Evolutionary conservation across 495 filamentous ascomycete species (phyloP).

Genomic region (Talaromyces liani): DNA sequence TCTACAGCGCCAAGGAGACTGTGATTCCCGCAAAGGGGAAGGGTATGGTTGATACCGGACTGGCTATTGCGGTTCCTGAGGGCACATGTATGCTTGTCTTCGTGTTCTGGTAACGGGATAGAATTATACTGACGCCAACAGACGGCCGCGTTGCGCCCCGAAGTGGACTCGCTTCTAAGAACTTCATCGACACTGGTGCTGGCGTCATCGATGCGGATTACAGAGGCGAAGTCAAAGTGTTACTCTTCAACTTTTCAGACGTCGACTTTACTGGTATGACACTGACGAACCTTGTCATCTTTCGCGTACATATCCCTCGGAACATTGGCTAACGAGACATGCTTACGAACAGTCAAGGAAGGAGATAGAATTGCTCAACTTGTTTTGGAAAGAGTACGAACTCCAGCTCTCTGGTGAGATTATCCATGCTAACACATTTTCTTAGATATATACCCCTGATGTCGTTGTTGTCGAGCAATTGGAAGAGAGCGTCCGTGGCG

Average conservation of each 20-base stretch:
- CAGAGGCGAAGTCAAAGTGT: slow-evolving; percentile 83
- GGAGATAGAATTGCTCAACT: slow-evolving; percentile 92
- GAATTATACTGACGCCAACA: slow-evolving; percentile 19
- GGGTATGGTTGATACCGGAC: slow-evolving; percentile 80
- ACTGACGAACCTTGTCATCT: neutral
- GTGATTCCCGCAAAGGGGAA: slow-evolving; percentile 76
- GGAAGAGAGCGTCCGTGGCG: slow-evolving; percentile 84
- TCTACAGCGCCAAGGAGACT: slow-evolving; percentile 70
- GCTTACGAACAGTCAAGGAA: slow-evolving; percentile 49
- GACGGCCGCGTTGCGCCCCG: slow-evolving; percentile 90
- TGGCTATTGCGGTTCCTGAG: slow-evolving; percentile 78
- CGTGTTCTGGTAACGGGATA: neutral
- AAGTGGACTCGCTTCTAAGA: slow-evolving; percentile 83
- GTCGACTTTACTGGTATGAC: slow-evolving; percentile 57
- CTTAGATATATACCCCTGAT: slow-evolving; percentile 78
- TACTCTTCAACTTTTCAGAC: slow-evolving; percentile 88
- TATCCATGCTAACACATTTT: slow-evolving; percentile 9
- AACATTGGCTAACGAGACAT: neutral
- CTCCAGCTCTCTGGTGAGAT: neutral
- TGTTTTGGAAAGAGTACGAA: slow-evolving; percentile 67
- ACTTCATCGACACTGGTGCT: slow-evolving; percentile 90
- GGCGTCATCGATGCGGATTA: slow-evolving; percentile 98
- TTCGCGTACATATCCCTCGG: neutral
- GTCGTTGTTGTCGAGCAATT: slow-evolving; percentile 80
- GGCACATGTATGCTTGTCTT: slow-evolving; percentile 63